Evolutionary conservation across 1,139 yeast species (phyloP).

Genomic region (Yamadazyma jaroonii): DNA sequence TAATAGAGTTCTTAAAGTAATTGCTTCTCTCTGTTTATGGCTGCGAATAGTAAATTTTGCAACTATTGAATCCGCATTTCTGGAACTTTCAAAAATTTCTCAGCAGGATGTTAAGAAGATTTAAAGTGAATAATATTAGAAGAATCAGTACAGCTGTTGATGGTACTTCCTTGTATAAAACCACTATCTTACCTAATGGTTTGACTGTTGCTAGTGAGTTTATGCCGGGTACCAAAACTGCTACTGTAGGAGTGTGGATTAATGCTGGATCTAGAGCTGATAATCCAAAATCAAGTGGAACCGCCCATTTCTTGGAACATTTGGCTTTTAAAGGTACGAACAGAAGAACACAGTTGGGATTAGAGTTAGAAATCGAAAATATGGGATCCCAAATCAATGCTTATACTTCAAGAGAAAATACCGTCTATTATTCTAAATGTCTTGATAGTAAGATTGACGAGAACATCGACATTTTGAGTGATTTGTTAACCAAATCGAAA

Average conservation of each 20-base stretch:
- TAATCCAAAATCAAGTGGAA: slow-evolving; percentile 78
- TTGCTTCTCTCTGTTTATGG: background rate
- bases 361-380: slow-evolving; percentile 93
- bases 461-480: slow-evolving; percentile 85
- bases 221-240: slow-evolving; percentile 86
- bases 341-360: slow-evolving; percentile 73
- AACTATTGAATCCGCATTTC: background rate
- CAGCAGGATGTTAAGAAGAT: slow-evolving; percentile 3
- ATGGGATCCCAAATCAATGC: slow-evolving; percentile 97
- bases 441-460: slow-evolving; percentile 76
- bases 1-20: background rate
- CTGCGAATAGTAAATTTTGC: no score
- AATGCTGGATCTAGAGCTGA: slow-evolving; percentile 99
- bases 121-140: background rate
- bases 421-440: slow-evolving; percentile 94
- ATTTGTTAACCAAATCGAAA: slow-evolving; percentile 81
- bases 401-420: slow-evolving; percentile 94
- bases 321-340: slow-evolving; percentile 93
- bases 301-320: slow-evolving; percentile 97
- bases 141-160: slow-evolving; percentile 7
- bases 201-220: slow-evolving; percentile 89
- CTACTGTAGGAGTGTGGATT: slow-evolving; percentile 96
- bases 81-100: slow-evolving; percentile 3
- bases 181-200: slow-evolving; percentile 56
- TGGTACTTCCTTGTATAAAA: slow-evolving; percentile 21